Conservation (phyloP, 2,329 filamentous ascomycete species). For the Sclerotinia glacialis region DNA sequence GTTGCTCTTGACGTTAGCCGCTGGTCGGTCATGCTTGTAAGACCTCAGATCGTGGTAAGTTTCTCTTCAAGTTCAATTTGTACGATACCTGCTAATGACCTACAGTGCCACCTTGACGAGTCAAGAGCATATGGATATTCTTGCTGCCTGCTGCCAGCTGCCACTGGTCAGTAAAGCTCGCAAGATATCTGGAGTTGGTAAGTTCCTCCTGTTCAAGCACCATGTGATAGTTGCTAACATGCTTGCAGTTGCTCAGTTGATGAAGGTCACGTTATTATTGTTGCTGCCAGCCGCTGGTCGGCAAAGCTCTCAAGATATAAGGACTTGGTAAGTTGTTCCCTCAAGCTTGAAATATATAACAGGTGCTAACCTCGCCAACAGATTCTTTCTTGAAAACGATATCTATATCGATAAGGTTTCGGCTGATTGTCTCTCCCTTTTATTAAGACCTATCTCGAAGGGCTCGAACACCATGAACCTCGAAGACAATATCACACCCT, state of each 20-base stretch:
- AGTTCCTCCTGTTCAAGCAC: neutral
- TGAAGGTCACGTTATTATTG: too few relatives aligned
- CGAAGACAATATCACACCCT: neutral
- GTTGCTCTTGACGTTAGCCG: conserved; percentile 2
- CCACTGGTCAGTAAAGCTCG: neutral
- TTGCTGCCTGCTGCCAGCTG: neutral
- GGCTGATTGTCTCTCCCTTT: neutral
- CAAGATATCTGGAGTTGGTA: neutral
- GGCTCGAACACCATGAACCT: neutral
- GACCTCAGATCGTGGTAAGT: neutral
- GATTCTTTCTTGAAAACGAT: neutral
- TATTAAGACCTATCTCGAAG: neutral
- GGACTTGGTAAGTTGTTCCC: neutral
- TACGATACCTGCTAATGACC: neutral
- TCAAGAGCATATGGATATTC: neutral
- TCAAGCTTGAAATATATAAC: neutral
- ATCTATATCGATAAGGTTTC: neutral
- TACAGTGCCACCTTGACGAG: accelerated
- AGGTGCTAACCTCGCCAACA: neutral
- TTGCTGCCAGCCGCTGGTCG: neutral
- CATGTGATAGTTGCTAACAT: neutral
- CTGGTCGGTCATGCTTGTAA: neutral
- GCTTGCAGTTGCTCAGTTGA: neutral
- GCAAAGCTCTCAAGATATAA: neutral
- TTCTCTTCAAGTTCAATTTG: neutral